These are phyloP conservation scores for Austropuccinia psidii DNA, from an alignment of 1,284 basidiomycete species.

Conservation along the genomic window DNA sequence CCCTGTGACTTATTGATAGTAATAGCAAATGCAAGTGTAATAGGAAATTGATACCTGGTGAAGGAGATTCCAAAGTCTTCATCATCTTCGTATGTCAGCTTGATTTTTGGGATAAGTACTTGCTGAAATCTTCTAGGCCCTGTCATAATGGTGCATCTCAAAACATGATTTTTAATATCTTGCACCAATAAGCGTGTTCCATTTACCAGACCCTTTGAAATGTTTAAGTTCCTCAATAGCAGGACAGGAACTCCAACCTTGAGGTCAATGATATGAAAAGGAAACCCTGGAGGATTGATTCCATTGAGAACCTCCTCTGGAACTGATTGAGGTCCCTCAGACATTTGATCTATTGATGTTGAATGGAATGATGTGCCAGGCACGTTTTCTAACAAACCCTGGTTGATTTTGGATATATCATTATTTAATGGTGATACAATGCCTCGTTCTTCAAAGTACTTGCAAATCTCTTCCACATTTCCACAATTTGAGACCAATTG, in stretches of 20 bases:
- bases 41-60: constrained; percentile 49
- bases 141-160: not conserved
- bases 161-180: not conserved
- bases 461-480: too few species aligned
- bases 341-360: not conserved
- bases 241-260: constrained; percentile 47
- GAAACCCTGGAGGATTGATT: not conserved
- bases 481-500: too few species aligned
- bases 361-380: not conserved
- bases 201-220: constrained; percentile 49
- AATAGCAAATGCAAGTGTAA: constrained; percentile 50
- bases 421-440: too few species aligned
- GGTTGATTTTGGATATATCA: too few species aligned
- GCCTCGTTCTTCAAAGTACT: too few species aligned
- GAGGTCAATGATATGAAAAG: not conserved
- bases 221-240: constrained; percentile 48
- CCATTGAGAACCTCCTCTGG: not conserved
- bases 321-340: not conserved
- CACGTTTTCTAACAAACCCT: too few species aligned
- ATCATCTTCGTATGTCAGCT: not conserved
- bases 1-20: constrained; percentile 53
- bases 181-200: constrained; percentile 45
- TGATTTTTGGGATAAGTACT: not conserved
- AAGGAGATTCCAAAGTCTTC: constrained; percentile 43
- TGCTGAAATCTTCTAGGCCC: not conserved